Base-by-base conservation (phyloP, 345 rosid species). In the Arabis hirsuta region DNA sequence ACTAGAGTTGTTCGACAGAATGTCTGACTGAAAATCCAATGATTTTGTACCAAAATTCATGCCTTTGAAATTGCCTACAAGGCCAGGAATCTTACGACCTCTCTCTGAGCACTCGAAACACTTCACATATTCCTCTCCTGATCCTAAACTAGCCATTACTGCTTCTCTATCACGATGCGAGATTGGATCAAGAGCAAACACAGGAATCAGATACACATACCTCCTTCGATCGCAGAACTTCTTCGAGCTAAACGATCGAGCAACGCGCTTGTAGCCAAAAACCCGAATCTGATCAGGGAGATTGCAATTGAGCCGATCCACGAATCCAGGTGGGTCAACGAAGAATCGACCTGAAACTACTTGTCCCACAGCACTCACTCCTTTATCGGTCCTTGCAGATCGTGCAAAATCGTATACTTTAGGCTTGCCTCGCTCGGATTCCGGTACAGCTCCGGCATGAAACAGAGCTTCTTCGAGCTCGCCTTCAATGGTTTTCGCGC, bases 341-440 rank as follows among this genome's bases (percentile, higher is more conserved):
- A 72, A 83, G 80, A 95, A 88, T 2, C 89, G 79, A 27, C 99
- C 96, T 0, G 99, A 89, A 27, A 95, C 90, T 0, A 90, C 96
- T 84, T 95, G 96, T 13, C 99, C 99, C 7, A 88, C 89, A 3
- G 96, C 96, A 76, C 96, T 91, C 26, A 95, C 97, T 60, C 99
- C 97, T 76, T 95, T 91, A 51, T 89, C 97, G 1, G 96, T 89
- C 2, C 99, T 83, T 3, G 97, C 96, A 0, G 96, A 95, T 11
- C 96, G 87, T 9, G 93, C 91, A 81, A 91, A 88, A 38, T 95
- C 97, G 73, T 84, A 88, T 10, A 83, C 87, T 67, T 76, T 88
- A n/a, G 96, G 83, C 36, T 52, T 62, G 60, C 92, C 89, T 7
- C 89, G 87, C 76, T 88, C 88, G 27, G 79, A 56, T 14, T 88